Evolutionary conservation across 257 asterid genomes (phyloP).

Genomic region (Solanum chmielewskii): DNA sequence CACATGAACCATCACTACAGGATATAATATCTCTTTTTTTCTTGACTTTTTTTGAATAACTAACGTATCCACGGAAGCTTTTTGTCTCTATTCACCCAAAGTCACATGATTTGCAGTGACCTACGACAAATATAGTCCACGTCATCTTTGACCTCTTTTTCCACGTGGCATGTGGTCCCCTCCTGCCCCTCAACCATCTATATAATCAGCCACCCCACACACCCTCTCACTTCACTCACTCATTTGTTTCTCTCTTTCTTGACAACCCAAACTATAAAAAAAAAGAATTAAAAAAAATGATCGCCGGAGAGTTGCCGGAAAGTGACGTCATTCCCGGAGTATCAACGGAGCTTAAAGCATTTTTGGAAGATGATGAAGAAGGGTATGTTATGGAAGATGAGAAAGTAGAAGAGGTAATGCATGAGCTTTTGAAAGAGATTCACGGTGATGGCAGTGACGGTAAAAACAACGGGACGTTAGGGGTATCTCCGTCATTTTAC

Average conservation of each 20-base stretch:
- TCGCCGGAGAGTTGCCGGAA: neutral
- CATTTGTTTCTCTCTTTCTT: neutral
- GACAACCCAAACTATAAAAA: neutral
- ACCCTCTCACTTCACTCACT: neutral
- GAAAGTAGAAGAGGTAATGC: constrained; percentile 6
- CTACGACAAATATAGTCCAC: neutral
- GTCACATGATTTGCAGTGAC: constrained; percentile 2
- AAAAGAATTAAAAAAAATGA: neutral
- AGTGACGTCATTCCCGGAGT: neutral
- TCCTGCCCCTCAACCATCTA: neutral
- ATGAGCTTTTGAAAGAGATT: constrained; percentile 6
- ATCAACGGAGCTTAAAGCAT: neutral
- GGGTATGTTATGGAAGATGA: neutral
- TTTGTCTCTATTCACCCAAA: neutral
- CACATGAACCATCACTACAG: neutral
- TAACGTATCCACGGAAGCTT: neutral
- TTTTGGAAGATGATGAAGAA: neutral
- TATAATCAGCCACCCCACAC: neutral
- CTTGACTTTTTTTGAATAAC: neutral
- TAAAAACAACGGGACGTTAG: neutral
- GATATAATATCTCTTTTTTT: neutral
- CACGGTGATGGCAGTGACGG: neutral
- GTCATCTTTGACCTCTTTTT: neutral
- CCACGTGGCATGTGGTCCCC: neutral
- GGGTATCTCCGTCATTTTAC: neutral